Evolutionary conservation across 2,329 filamentous ascomycete species (phyloP).

Genomic region (Cercospora sp.): DNA sequence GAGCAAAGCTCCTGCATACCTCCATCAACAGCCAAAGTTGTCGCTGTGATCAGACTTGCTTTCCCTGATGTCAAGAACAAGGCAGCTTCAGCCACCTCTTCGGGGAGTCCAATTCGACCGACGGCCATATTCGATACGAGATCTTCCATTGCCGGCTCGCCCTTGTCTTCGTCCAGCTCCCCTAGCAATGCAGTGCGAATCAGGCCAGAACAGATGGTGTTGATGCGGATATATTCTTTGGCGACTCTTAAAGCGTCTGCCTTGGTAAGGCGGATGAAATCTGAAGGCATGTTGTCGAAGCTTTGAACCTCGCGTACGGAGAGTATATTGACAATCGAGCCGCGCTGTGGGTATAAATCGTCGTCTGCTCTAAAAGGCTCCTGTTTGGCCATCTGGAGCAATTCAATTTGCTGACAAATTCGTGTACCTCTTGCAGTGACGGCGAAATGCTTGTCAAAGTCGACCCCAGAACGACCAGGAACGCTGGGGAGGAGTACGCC

Average conservation of each 20-base stretch:
- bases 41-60: not conserved
- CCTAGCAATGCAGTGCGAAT: not conserved
- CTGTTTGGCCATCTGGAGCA: not conserved
- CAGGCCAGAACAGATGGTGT: not conserved
- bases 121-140: not conserved
- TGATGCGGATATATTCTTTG: not conserved
- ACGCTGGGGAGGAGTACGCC: too few relatives aligned
- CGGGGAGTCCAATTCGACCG: not conserved
- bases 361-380: not conserved
- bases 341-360: not conserved
- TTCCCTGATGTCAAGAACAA: not conserved
- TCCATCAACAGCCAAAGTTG: not conserved
- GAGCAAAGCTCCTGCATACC: not conserved
- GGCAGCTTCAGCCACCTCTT: not conserved
- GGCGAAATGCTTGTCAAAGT: not conserved
- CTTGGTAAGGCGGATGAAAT: not conserved
- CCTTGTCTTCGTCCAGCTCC: not conserved
- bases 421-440: not conserved
- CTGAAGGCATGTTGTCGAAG: not conserved
- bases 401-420: not conserved
- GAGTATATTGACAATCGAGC: not conserved
- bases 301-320: not conserved
- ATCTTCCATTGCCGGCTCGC: not conserved
- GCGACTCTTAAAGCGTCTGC: not conserved
- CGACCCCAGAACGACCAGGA: not conserved